phyloP scores from a whole-genome alignment of 306 rosid genomes.

The Acacia confusa region DNA sequence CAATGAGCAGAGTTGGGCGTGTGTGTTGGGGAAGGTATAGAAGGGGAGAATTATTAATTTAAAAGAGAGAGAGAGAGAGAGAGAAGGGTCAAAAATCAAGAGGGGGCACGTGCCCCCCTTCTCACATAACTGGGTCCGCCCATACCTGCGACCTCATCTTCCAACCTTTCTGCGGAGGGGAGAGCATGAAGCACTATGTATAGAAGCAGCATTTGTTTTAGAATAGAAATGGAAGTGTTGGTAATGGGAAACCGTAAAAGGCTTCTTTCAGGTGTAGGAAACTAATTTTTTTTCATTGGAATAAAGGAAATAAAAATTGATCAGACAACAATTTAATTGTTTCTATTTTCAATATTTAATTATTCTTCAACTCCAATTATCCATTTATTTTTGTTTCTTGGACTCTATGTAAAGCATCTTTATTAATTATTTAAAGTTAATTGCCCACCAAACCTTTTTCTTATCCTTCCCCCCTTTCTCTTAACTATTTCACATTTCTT shows the following conservation, averaged over 20 bases:
- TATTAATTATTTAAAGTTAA: background rate
- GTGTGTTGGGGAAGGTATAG: too few relatives aligned
- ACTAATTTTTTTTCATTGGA: background rate
- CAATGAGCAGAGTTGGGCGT: too few relatives aligned
- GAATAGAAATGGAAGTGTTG: constrained; percentile 11
- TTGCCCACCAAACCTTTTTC: background rate
- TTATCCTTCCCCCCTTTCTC: background rate
- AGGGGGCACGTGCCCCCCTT: too few relatives aligned
- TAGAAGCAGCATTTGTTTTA: background rate
- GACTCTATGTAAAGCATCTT: background rate
- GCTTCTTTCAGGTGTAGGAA: background rate
- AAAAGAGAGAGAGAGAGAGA: too few relatives aligned
- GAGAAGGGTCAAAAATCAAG: too few relatives aligned
- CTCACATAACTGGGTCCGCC: too few relatives aligned
- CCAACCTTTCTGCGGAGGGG: background rate
- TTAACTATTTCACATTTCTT: background rate
- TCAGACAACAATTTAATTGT: background rate
- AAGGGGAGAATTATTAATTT: too few relatives aligned
- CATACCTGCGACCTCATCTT: constrained; percentile 2
- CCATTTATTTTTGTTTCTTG: background rate
- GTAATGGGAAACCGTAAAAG: background rate
- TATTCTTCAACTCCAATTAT: background rate
- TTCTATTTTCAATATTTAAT: background rate
- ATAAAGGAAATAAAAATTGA: background rate
- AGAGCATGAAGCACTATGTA: constrained; percentile 6